Base-by-base conservation (phyloP, 768 basidiomycete genomes). In the Boletus vinaceobasis region DNA sequence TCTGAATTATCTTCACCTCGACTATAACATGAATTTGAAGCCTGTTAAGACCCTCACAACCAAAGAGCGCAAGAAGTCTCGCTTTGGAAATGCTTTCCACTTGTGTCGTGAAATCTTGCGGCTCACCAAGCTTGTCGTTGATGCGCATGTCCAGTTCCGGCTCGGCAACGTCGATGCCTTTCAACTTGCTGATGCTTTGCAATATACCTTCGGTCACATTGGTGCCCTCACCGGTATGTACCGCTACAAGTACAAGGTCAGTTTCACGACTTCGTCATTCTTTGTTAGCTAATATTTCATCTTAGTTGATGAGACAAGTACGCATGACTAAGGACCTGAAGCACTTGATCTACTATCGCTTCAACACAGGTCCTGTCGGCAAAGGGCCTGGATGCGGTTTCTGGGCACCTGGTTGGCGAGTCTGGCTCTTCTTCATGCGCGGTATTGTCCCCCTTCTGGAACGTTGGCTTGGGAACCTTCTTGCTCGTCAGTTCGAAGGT, bases 211-310 rank as follows among this genome's bases (percentile, higher is more conserved):
- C 65, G 89, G 83, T 2, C 97, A 99, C 66, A 93, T 99, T 53
- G 97, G 97, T 66, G 96, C 97, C 27, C 76, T 99, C 61, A 99
- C 97, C 5, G 97, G 97, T 63, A 99, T 99, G 97, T 99, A 99
- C 75, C 87, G 96, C 29, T 98, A 98, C 79, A 98, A 98, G 79
- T 99, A 99, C 79, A 98, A 98, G 84, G 88, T 87, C 56, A 10
- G 78, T 38, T n/a, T 26, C 26, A 37, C 17, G 32, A 46, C 39
- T 31, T 29, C n/a, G 31, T 23, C 21, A 29, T 32, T 36, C 38
- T 48, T 39, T 35, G 23, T 54, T 56, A 53, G 50, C 58, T 56
- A 19, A 56, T 48, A 5, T 5, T 11, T 26, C 8, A 42, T 37
- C 55, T 35, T 62, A 90, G 92, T 80, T 99, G 57, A 99, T 99